Base-by-base conservation (phyloP, 768 basidiomycete genomes). In the Crassisporium funariophilum region DNA sequence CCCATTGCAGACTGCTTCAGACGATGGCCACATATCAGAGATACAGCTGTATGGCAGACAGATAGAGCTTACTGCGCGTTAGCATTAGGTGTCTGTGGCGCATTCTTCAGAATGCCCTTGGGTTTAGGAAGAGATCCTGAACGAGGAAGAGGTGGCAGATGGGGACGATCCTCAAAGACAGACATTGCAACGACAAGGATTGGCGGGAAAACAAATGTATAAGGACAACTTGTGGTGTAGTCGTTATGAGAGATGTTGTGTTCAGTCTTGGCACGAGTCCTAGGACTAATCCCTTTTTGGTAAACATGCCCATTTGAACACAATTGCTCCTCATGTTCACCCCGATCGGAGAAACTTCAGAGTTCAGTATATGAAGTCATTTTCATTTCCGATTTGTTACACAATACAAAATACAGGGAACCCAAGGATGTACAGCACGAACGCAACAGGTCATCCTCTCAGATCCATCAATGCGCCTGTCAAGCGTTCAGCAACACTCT, bases 91-190 rank as follows among this genome's bases (percentile, higher is more conserved):
- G 60, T 60, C 34, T 72, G 78, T 13, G 81, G 77, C 3, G 84
- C 81, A 65, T 91, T 92, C 86, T 93, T 93, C 59, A 93, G 69
- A 58, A 93, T 93, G 24, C 91, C 91, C 68, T 91, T 93, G 33
- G 88, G 91, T 67, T 87, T 88, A 0, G 82, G 78, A 16, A 81
- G 73, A 4, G 85, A 85, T 22, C 72, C 76, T 13, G 85, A 86
- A 46, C 86, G 82, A 47, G 75, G 78, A 22, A 80, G 59, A 16
- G 78, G 79, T 1, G 76, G 75, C 23, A 72, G 69, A 44, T 70
- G 68, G 7, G 69, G 64, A 20, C 65, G 76, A 58, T 82, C 76
- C 47, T 67, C 56, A 40, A 63, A 61, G 27, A 66, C 46, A 48
- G 73, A 69, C 52, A 70, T 62, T 15, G 51, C 31, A 38, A 53